Percentiles rank a stretch among this genome's conserved stretches.
These are phyloP conservation scores for Wickerhamiella siamensis DNA, from an alignment of 805 yeast genomes.

Conservation along the genomic window DNA sequence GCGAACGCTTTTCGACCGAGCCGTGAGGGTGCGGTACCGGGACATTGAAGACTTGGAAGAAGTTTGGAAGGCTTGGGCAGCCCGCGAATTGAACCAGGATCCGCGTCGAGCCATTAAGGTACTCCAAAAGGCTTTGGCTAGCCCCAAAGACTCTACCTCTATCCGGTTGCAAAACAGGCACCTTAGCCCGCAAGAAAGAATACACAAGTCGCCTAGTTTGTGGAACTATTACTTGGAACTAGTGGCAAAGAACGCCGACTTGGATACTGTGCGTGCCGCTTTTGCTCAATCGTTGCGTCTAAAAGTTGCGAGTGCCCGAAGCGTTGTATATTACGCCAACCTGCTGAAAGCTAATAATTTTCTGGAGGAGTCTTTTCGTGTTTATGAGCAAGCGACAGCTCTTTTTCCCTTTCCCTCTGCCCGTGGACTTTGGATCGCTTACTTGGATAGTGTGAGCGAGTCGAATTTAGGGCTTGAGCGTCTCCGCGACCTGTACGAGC, in stretches of 20 bases:
- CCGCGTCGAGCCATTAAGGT: conserved; percentile 32
- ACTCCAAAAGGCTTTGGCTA: conserved; percentile 29
- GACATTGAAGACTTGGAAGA: conserved; percentile 49
- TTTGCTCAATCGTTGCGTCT: conserved; percentile 43
- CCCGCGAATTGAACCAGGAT: conserved; percentile 40
- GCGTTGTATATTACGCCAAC: conserved; percentile 50
- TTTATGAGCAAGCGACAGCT: conserved; percentile 56
- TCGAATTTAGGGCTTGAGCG: conserved; percentile 32
- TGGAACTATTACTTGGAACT: conserved; percentile 69
- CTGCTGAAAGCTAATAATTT: conserved; percentile 37
- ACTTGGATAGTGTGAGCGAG: conserved; percentile 38
- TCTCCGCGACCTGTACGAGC: conserved; percentile 62
- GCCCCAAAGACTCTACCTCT: conserved; percentile 26
- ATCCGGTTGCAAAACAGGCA: conserved; percentile 29
- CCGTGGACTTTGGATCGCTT: conserved; percentile 59
- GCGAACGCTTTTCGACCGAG: conserved; percentile 44
- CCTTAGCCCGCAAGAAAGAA: conserved; percentile 40
- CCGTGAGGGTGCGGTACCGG: conserved; percentile 55
- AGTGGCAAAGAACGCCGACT: conserved; percentile 37
- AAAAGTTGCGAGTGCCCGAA: conserved; percentile 55
- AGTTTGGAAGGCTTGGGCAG: conserved; percentile 66
- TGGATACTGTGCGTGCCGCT: conserved; percentile 27
- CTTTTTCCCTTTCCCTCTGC: conserved; percentile 46
- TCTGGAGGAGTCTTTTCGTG: conserved; percentile 37
- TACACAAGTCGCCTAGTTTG: conserved; percentile 45